Evolutionary conservation across 306 rosid genomes (phyloP).

Genomic region (Dicorynia guianensis): DNA sequence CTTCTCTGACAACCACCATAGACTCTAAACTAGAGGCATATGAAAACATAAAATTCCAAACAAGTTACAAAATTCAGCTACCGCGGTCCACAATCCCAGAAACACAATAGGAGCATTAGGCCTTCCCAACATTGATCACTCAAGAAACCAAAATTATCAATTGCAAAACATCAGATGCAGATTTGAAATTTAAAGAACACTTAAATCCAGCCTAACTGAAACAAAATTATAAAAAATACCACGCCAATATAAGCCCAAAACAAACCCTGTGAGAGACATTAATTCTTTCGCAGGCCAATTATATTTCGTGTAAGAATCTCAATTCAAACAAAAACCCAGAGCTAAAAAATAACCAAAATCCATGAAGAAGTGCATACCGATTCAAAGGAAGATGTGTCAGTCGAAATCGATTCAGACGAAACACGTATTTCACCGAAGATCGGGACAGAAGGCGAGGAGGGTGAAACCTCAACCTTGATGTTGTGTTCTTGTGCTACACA

Average conservation of each 20-base stretch:
- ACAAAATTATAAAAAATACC: not conserved
- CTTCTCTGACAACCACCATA: no score
- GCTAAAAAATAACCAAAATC: not conserved
- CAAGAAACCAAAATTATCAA: not conserved
- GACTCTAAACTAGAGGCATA: not conserved
- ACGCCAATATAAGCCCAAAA: not conserved
- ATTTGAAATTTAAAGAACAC: conserved; percentile 7
- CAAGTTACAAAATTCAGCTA: conserved; percentile 29
- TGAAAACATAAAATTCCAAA: conserved; percentile 28
- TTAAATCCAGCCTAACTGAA: not conserved
- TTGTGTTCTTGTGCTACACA: conserved; percentile 63
- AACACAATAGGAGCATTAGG: conserved; percentile 9
- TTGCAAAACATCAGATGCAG: not conserved
- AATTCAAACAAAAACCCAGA: conserved; percentile 26
- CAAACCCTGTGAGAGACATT: not conserved
- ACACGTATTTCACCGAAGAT: conserved; percentile 57
- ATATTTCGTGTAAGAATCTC: not conserved
- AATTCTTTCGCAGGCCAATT: not conserved
- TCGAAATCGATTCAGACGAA: conserved; percentile 30
- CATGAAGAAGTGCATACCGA: conserved; percentile 31
- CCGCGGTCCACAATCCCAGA: conserved; percentile 7
- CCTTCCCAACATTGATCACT: conserved; percentile 33
- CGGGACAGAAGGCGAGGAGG: conserved; percentile 63
- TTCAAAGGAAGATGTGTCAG: conserved; percentile 39
- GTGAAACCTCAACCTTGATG: conserved; percentile 59